Conservation (phyloP, 2,329 filamentous ascomycete species). For the Diaporthe sp. region DNA sequence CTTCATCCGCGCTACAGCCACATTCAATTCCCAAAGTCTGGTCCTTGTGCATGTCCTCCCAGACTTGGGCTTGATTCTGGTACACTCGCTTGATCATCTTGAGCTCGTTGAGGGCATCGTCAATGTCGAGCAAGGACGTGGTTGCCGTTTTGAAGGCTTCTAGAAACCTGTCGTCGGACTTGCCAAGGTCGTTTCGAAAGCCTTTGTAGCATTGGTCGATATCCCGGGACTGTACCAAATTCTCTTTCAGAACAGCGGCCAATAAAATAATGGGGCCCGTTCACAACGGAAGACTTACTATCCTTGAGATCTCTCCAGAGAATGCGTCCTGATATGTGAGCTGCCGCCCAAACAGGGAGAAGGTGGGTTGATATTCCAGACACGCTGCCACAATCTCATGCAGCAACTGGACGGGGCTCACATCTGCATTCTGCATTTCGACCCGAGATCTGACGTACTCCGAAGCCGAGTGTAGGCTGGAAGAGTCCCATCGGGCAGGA, state of each 20-base stretch:
- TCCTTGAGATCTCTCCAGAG: constrained; percentile 12
- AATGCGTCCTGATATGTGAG: constrained; percentile 23
- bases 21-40: background rate
- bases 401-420: background rate
- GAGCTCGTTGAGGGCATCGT: background rate
- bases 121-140: background rate
- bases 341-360: background rate
- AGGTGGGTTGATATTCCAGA: constrained; percentile 1
- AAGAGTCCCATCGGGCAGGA: constrained; percentile 2
- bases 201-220: background rate
- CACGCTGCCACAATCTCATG: constrained; percentile 1
- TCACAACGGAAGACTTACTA: background rate
- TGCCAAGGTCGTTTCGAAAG: constrained; percentile 16
- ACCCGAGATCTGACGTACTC: constrained; percentile 1
- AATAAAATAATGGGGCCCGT: no score
- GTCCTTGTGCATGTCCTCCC: constrained; percentile 7
- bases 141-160: constrained; percentile 22
- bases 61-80: constrained; percentile 4
- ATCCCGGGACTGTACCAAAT: background rate
- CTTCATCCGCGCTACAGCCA: background rate
- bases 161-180: background rate
- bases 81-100: constrained; percentile 23
- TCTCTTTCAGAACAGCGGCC: background rate
- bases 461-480: background rate
- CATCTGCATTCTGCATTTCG: background rate